Conservation (phyloP, 2,329 filamentous ascomycete genomes). For the Colletotrichum musicola region DNA sequence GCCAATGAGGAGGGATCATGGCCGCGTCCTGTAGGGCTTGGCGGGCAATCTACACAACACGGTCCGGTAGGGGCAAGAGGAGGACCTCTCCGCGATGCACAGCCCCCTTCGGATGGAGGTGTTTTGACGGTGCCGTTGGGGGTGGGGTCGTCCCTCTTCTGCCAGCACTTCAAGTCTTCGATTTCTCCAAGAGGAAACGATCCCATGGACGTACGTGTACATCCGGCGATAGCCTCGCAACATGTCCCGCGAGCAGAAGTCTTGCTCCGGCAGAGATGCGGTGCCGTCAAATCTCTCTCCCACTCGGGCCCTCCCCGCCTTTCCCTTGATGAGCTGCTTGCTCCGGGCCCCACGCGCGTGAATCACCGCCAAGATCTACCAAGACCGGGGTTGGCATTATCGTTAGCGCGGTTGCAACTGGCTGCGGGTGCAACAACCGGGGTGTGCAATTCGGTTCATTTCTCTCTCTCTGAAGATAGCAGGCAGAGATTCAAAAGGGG, state of each 20-base stretch:
- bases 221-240: too few relatives aligned
- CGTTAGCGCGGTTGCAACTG: not conserved
- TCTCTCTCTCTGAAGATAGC: not conserved
- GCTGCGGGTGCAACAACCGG: too few relatives aligned
- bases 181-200: not conserved
- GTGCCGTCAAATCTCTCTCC: not conserved
- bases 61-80: not conserved
- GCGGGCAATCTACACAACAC: conserved; percentile 28
- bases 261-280: not conserved
- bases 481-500: too few relatives aligned
- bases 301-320: conserved; percentile 1
- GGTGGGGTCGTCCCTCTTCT: not conserved
- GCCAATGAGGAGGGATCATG: conserved; percentile 3
- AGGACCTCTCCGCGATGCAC: not conserved
- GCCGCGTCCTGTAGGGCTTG: conserved; percentile 16
- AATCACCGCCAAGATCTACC: conserved; percentile 3
- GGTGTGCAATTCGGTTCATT: not conserved
- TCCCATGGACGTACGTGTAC: too few relatives aligned
- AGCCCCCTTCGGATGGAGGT: conserved; percentile 21
- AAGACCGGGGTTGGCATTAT: conserved; percentile 6
- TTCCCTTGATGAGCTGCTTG: not conserved
- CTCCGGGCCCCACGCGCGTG: not conserved
- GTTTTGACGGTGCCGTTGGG: conserved; percentile 1
- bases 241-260: not conserved
- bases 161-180: not conserved